Conservation (phyloP, 192 early-diverging fungal genomes). For the Lobulomyces angularis region DNA sequence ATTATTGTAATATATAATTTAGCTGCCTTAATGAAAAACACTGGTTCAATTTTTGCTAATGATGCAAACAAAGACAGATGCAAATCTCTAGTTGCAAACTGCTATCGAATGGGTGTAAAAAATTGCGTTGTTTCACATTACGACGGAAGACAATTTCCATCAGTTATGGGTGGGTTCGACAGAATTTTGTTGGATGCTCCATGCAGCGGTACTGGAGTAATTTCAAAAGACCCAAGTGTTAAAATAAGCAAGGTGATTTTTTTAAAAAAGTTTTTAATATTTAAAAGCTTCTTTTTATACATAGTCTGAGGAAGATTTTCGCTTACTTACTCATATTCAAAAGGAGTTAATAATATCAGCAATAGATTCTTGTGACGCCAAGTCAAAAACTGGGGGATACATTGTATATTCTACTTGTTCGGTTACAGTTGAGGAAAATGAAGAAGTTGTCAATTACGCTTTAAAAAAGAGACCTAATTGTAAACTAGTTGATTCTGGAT, state of each 20-base stretch:
- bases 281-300: background rate
- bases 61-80: constrained; percentile 89
- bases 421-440: constrained; percentile 94
- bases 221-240: constrained; percentile 92
- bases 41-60: constrained; percentile 92
- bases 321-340: constrained; percentile 82
- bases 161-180: constrained; percentile 93
- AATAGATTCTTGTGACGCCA: constrained; percentile 93
- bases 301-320: constrained; percentile 75
- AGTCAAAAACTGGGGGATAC: constrained; percentile 84
- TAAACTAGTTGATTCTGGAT: constrained; percentile 74
- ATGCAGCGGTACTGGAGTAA: constrained; percentile 97
- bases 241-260: constrained; percentile 75
- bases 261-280: constrained; percentile 3
- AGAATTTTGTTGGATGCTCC: constrained; percentile 94
- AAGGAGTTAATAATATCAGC: constrained; percentile 90
- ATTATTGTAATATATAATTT: constrained; percentile 1
- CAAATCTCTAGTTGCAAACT: constrained; percentile 82
- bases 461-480: constrained; percentile 86
- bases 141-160: constrained; percentile 95
- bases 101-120: constrained; percentile 74
- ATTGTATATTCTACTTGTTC: constrained; percentile 99
- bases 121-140: constrained; percentile 90
- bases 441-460: constrained; percentile 92
- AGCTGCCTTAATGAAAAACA: constrained; percentile 91